Base-by-base conservation (phyloP, 345 rosid genomes). In the Brassica rapa region DNA sequence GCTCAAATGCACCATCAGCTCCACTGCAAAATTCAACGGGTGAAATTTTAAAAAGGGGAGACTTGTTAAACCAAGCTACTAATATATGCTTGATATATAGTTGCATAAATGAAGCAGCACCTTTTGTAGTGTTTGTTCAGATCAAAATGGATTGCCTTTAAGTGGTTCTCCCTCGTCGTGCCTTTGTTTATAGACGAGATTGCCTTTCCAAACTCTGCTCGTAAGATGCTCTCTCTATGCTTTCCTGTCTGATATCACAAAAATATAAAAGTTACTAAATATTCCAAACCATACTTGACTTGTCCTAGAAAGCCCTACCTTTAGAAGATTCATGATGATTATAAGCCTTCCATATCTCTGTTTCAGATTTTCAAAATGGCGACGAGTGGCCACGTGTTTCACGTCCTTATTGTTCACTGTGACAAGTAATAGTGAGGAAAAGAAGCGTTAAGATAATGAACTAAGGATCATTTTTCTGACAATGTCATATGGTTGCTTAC, bases 301-400 rank as follows among this genome's bases (percentile, higher is more conserved):
- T 68, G 4, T 61, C 30, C 37, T 49, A 30, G 24, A 53, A 39
- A 41, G 66, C 15, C 77, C 74, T 78, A 95, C 99, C 91, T 90
- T 95, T 41, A 93, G 87, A 69, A 95, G 89, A 83, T 87, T 90
- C 68, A 92, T 83, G 73, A 95, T 84, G 68, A 93, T 86, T 63
- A 95, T 86, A 21, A 87, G 92, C 77, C 84, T 87, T 72, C 98
- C 98, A 80, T 95, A 95, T 85, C 98, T 87, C 84, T 76, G 82
- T 27, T 66, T 88, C 70, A 93, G 89, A 83, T 93, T 89, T 72
- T 93, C 88, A 82, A 95, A 93, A 80, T 95, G 99, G 43, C 81
- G 88, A 74, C 62, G 83, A 15, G 99, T 90, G 16, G 99, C 98
- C 82, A 74, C 86, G 32, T 88, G 91, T 60, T 81, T 83, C 8